Evolutionary conservation across 2,329 filamentous ascomycete species (phyloP), one percentile per base, ranked within the genome.

Genomic region (Parafenestella ontariensis): DNA sequence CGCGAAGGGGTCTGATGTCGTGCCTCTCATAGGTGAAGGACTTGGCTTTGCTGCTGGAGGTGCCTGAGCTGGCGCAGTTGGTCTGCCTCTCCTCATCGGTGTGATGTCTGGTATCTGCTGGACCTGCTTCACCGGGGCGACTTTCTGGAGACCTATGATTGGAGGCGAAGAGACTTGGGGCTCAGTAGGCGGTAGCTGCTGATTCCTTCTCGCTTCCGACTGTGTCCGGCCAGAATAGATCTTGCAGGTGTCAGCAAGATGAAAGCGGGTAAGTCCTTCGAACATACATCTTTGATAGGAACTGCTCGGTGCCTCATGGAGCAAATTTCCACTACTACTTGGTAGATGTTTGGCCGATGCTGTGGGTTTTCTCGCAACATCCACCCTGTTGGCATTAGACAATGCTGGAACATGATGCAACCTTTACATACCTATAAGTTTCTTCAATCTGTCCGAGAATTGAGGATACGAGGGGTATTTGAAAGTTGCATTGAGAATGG

Each of bases 401-500:
- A 11, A 13, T 21, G 20, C 37, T 5, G 20, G n/a, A 4, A 8
- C 5, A 4, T 3, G 5, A 9, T 15, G 24, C 23, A n/a, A 9
- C n/a, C 44, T 24, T 71, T 83, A 74, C 68, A 21, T 80, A 96
- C 92, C 90, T 72, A 98, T 98, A 36, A 99, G 81, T 68, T 89
- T 87, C 81, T 97, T 97, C 51, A 97, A 78, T 51, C 89, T 87
- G 65, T 96, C 91, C 0, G 95, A 97, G 73, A 99, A 99, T 17
- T 85, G 81, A 24, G 95, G 95, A 70, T 97, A 92, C 55, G 84
- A 86, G 5, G 94, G 95, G 68, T 91, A 99, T 70, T 91, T 93
- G 83, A 91, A 98, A 75, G 87, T 96, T 46, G 95, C 95, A 72
- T 98, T 98, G 57, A 99, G 80, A 61, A 99, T 99, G 11, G 95